Percentiles rank a stretch among this genome's conserved stretches.
Conservation (phyloP, 2,329 filamentous ascomycete species). For the Cladosporium halotolerans region DNA sequence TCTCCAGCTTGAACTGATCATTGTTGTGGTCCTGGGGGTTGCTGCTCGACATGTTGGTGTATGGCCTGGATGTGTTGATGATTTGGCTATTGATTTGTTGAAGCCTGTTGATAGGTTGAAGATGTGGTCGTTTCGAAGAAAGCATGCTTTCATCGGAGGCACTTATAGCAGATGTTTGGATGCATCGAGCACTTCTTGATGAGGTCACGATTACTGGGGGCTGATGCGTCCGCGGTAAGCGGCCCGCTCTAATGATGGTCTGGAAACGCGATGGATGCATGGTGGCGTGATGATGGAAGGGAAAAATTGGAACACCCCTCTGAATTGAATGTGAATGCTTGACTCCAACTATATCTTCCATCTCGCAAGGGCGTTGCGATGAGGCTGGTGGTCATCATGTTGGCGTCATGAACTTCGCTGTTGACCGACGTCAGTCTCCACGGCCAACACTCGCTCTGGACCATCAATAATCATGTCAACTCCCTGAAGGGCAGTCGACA, state of each 20-base stretch:
- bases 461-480: too few species aligned
- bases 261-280: slow-evolving; percentile 8
- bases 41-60: slow-evolving; percentile 24
- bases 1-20: slow-evolving; percentile 28
- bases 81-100: slow-evolving; percentile 12
- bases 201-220: slow-evolving; percentile 6
- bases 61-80: slow-evolving; percentile 9
- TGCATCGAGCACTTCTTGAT: not conserved
- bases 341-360: not conserved
- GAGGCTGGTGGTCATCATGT: not conserved
- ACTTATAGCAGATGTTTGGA: slow-evolving; percentile 4
- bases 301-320: not conserved
- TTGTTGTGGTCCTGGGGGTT: slow-evolving; percentile 28
- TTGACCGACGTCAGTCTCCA: not conserved
- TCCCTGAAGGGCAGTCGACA: too few species aligned
- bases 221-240: slow-evolving; percentile 1
- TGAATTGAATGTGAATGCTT: not conserved
- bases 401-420: not conserved
- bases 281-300: slow-evolving; percentile 1
- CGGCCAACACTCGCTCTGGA: too few species aligned
- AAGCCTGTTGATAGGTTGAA: slow-evolving; percentile 3
- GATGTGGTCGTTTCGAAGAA: not conserved
- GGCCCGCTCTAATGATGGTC: not conserved
- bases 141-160: not conserved
- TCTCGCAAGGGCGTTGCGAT: not conserved